Conservation (phyloP, 768 basidiomycete species). For the Cyclocybe aegerita region DNA sequence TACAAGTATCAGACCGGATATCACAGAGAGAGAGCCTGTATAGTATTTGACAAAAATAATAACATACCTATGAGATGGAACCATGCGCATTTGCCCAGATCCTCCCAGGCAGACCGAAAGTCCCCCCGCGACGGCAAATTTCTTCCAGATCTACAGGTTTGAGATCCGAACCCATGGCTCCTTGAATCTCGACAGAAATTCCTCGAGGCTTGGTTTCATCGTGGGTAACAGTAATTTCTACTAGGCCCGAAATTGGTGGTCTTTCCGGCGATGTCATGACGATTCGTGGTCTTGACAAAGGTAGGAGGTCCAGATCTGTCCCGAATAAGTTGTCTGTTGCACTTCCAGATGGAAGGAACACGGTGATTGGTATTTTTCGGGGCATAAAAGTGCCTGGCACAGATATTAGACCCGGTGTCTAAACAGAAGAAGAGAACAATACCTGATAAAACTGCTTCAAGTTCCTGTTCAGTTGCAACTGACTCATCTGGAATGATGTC, state of each 20-base stretch:
- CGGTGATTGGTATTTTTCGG: slow-evolving; percentile 70
- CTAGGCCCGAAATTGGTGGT: slow-evolving; percentile 60
- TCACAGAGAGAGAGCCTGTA: no score
- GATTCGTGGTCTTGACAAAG: slow-evolving; percentile 49
- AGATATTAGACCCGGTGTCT: slow-evolving; percentile 1
- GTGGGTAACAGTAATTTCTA: slow-evolving; percentile 63
- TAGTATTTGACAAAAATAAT: background rate
- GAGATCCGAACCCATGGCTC: slow-evolving; percentile 56
- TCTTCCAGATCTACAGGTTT: slow-evolving; percentile 64
- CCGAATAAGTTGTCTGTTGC: slow-evolving; percentile 44
- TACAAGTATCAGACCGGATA: background rate
- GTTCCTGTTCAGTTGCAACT: slow-evolving; percentile 50
- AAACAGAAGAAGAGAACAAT: slow-evolving; percentile 10
- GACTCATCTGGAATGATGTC: slow-evolving; percentile 29
- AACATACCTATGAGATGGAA: slow-evolving; percentile 8
- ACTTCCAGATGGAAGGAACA: slow-evolving; percentile 52
- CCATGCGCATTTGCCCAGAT: slow-evolving; percentile 51
- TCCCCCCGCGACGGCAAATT: slow-evolving; percentile 68
- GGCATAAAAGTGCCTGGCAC: slow-evolving; percentile 50
- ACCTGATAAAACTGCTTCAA: slow-evolving; percentile 69
- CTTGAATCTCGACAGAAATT: slow-evolving; percentile 54
- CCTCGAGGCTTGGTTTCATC: slow-evolving; percentile 58
- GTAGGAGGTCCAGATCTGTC: slow-evolving; percentile 34
- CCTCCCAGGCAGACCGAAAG: slow-evolving; percentile 66
- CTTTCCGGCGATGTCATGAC: slow-evolving; percentile 68